These are phyloP conservation scores for Fraxinus greggii DNA, from an alignment of 305 asterid species.

Conservation along the genomic window DNA sequence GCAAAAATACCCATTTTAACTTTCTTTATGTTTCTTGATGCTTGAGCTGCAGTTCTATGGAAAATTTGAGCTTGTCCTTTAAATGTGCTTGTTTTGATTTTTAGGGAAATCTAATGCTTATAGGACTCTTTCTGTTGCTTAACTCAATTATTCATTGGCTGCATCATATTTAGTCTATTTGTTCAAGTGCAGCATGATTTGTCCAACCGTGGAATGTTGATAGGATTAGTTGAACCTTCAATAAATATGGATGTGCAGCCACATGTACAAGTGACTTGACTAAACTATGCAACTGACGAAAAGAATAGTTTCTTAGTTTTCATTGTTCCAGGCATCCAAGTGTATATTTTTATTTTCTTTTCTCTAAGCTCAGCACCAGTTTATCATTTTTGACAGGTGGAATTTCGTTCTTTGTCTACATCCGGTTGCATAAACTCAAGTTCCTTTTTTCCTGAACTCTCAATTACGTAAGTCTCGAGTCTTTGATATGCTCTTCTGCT, in stretches of 20 bases:
- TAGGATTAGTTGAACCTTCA: background rate
- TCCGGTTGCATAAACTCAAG: slow-evolving; percentile 69
- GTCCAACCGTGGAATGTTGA: slow-evolving; percentile 2
- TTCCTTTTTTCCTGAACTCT: slow-evolving; percentile 85
- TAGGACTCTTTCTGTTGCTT: background rate
- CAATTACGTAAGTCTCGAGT: slow-evolving; percentile 72
- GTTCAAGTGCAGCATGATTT: background rate
- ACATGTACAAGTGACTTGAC: background rate
- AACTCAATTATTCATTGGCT: background rate
- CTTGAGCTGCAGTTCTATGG: background rate
- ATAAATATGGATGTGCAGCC: background rate
- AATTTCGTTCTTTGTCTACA: slow-evolving; percentile 68
- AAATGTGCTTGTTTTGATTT: background rate
- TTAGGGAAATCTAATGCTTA: background rate
- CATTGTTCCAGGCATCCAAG: background rate
- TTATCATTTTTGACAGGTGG: slow-evolving; percentile 59
- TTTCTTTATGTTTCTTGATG: background rate
- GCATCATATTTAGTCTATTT: background rate
- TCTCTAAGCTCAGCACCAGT: slow-evolving; percentile 6
- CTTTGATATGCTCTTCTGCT: slow-evolving; percentile 9
- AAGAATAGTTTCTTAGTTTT: background rate
- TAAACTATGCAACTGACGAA: background rate
- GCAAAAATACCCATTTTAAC: background rate
- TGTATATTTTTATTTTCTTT: background rate
- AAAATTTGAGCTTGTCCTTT: background rate